Base-by-base conservation (phyloP, 768 basidiomycete genomes). In the Lanmaoa pseudosensibilis region DNA sequence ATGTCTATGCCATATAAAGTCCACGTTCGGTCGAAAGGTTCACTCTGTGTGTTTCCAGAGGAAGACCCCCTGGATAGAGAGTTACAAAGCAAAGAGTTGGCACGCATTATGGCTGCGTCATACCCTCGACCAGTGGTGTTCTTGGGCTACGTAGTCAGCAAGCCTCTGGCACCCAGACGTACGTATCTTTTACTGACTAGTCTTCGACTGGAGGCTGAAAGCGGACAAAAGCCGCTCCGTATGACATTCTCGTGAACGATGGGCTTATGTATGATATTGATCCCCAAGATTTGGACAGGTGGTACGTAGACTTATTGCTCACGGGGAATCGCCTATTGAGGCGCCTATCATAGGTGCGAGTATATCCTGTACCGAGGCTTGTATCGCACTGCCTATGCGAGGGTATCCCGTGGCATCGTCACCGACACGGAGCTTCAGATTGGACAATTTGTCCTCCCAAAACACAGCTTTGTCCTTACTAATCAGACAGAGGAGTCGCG, bases 361-460 rank as follows among this genome's bases (percentile, higher is more conserved):
- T 95, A 95, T 66, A 92, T 96, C 48, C 74, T 92, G 25, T 95
- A 92, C 68, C 83, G 92, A 12, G 90, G 87, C 2, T 64, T 92
- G 25, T 87, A 90, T 66, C 79, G 89, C 18, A 90, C 88, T 3
- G 76, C 86, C n/a, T 95, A 92, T 67, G 92, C 88, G 0, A 82
- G 93, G 18, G 71, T 96, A 18, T 90, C 92, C 12, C 82, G 91
- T 19, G 86, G 90, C 23, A 85, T 84, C 34, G 88, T 96, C 59
- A 94, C 91, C 25, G 94, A 96, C 65, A 95, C 94, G 1, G 92
- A 95, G 65, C 78, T 94, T 50, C 94, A 94, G 72, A 83, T 95
- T 37, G 92, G 86, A 12, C 91, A 90, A 69, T 95, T 94, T 66
- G 79, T 89, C 47, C 68, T 94, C 4, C 91, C 92, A 0, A 78